Percentiles rank a stretch among this genome's conserved stretches.
These are phyloP conservation scores for Hymenoscyphus repandus DNA, from an alignment of 2,329 filamentous ascomycete genomes.

Conservation along the genomic window DNA sequence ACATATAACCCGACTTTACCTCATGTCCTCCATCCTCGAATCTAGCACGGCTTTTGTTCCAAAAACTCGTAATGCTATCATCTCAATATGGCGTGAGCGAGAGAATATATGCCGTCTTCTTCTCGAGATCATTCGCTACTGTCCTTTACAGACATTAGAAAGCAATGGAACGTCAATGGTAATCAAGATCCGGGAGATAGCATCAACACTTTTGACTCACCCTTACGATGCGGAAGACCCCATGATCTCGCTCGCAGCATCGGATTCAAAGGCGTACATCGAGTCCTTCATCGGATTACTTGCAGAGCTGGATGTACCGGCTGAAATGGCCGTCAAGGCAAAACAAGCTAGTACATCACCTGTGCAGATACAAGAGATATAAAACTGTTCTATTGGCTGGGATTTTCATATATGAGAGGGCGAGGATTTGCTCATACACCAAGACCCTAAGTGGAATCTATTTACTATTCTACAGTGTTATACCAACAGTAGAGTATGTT, in stretches of 20 bases:
- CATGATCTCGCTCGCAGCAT: not conserved
- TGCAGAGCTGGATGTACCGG: not conserved
- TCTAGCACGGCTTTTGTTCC: not conserved
- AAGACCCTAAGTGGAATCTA: too few species aligned
- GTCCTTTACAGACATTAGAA: slow-evolving; percentile 17
- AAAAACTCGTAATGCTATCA: not conserved
- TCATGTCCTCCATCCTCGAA: slow-evolving; percentile 24
- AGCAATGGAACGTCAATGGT: slow-evolving; percentile 22
- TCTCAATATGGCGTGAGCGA: slow-evolving; percentile 5
- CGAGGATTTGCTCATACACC: too few species aligned
- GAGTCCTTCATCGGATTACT: not conserved
- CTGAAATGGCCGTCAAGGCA: not conserved
- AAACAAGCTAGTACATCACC: not conserved
- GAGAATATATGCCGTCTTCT: slow-evolving; percentile 13
- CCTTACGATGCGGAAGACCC: not conserved
- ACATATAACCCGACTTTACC: slow-evolving; percentile 24
- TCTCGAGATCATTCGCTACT: slow-evolving; percentile 14
- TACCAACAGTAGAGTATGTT: too few species aligned
- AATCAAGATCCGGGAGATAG: slow-evolving; percentile 27
- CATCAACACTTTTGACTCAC: slow-evolving; percentile 17
- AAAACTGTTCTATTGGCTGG: too few species aligned
- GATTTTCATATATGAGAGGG: too few species aligned
- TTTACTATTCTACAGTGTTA: too few species aligned
- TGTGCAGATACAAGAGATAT: not conserved
- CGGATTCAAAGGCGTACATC: not conserved